phyloP scores from a whole-genome alignment of 2,329 filamentous ascomycete genomes.

The Ophiosphaerella narmari region DNA sequence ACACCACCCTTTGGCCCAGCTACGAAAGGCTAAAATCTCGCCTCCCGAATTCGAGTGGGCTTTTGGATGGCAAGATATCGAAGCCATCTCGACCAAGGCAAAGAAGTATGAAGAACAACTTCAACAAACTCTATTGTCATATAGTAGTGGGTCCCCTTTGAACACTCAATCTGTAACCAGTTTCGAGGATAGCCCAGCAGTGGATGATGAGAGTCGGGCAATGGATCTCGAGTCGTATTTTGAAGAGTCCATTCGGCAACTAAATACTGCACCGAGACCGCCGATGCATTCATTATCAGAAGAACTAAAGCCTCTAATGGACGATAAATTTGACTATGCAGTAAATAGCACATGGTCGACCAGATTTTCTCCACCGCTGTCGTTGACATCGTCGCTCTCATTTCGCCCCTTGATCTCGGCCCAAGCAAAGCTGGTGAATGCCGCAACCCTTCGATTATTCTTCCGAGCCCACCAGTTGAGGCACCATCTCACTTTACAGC shows the following conservation, averaged over 20 bases:
- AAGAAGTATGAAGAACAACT: conserved; percentile 55
- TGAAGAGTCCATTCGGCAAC: conserved; percentile 27
- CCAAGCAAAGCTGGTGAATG: conserved; percentile 78
- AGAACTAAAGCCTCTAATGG: conserved; percentile 32
- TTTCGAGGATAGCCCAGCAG: neutral
- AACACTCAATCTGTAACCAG: neutral
- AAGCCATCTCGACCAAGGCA: conserved; percentile 65
- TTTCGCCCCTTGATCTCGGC: conserved; percentile 74
- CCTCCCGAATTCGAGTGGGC: conserved; percentile 69
- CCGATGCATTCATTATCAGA: conserved; percentile 23
- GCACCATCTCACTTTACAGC: conserved; percentile 74
- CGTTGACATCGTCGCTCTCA: conserved; percentile 67
- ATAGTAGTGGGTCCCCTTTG: conserved; percentile 11
- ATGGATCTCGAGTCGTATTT: conserved; percentile 29
- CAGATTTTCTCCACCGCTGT: conserved; percentile 58
- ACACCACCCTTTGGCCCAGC: conserved; percentile 67
- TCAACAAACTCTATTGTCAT: conserved; percentile 35
- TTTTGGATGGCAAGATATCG: conserved; percentile 73
- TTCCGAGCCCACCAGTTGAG: conserved; percentile 75
- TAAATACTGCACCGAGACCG: conserved; percentile 30
- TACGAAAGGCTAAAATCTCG: conserved; percentile 54
- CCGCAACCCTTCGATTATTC: conserved; percentile 74
- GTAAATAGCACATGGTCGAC: neutral
- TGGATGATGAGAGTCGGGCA: conserved; percentile 1
- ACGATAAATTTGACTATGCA: conserved; percentile 18